Conservation (phyloP, 768 basidiomycete species). For the Phylloporus sp. region DNA sequence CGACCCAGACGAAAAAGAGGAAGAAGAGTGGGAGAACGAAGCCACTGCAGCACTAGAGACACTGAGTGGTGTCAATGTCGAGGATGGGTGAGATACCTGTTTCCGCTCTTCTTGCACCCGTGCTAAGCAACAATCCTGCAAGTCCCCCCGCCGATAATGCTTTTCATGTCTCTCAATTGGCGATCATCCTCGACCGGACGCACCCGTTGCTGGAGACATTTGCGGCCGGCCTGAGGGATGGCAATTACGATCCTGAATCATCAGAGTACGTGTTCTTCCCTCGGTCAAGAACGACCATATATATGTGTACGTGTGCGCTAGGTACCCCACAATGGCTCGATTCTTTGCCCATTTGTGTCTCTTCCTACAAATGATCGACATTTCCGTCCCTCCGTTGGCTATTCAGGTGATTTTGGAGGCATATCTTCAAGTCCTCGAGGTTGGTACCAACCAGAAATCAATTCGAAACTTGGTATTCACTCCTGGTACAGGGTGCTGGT, state of each 20-base stretch:
- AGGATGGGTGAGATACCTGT: constrained; percentile 52
- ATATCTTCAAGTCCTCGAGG: constrained; percentile 86
- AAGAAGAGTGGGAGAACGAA: constrained; percentile 64
- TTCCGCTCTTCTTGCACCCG: neutral
- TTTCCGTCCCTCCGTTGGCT: constrained; percentile 64
- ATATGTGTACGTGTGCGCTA: constrained; percentile 23
- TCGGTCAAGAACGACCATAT: neutral
- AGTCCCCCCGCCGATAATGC: constrained; percentile 64
- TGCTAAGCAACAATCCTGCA: constrained; percentile 21
- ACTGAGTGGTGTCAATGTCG: constrained; percentile 51
- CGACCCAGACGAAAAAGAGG: constrained; percentile 35
- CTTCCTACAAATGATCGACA: constrained; percentile 77
- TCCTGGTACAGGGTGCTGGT: constrained; percentile 51
- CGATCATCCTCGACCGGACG: constrained; percentile 70
- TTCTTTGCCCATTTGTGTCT: constrained; percentile 95
- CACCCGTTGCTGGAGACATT: constrained; percentile 65
- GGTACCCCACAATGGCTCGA: constrained; percentile 68
- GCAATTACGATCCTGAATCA: constrained; percentile 42
- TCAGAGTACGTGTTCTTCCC: constrained; percentile 48
- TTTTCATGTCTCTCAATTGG: constrained; percentile 77
- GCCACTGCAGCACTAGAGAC: constrained; percentile 53
- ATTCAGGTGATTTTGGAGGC: constrained; percentile 81
- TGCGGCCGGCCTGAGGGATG: constrained; percentile 50
- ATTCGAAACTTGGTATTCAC: neutral
- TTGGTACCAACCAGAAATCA: constrained; percentile 23